These are phyloP conservation scores for Salvia hispanica DNA, from an alignment of 257 asterid genomes.

Conservation along the genomic window DNA sequence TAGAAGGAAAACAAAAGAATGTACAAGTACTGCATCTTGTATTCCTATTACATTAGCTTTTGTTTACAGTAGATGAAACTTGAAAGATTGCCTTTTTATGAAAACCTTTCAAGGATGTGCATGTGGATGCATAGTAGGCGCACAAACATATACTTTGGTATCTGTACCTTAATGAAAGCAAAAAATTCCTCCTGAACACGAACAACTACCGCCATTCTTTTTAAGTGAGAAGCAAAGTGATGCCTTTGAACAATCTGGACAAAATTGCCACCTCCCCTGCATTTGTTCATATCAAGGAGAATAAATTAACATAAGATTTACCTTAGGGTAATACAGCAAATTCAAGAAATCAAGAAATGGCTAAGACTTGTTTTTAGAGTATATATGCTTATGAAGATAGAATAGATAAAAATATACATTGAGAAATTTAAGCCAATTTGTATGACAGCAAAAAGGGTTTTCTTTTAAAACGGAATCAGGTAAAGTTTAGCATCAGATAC, in stretches of 20 bases:
- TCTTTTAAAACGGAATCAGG: neutral
- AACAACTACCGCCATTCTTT: slow-evolving; percentile 97
- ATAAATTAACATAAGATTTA: slow-evolving; percentile 24
- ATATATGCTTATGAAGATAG: neutral
- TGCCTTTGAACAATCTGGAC: slow-evolving; percentile 98
- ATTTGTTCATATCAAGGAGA: slow-evolving; percentile 34
- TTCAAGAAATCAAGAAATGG: slow-evolving; percentile 3
- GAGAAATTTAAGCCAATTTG: slow-evolving; percentile 2
- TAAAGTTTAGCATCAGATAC: neutral
- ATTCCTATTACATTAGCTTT: slow-evolving; percentile 1
- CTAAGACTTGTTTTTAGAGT: neutral
- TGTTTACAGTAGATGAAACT: neutral
- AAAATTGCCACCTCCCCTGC: slow-evolving; percentile 81
- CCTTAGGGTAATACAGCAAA: slow-evolving; percentile 13
- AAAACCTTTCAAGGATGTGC: slow-evolving; percentile 15
- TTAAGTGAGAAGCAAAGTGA: slow-evolving; percentile 94
- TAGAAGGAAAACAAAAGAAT: slow-evolving; percentile 22
- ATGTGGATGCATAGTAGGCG: neutral
- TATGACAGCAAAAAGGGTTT: slow-evolving; percentile 3
- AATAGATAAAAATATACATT: neutral
- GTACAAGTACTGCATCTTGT: neutral
- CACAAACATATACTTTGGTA: slow-evolving; percentile 12
- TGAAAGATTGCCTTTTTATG: slow-evolving; percentile 26
- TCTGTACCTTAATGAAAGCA: slow-evolving; percentile 82
- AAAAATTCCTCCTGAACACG: slow-evolving; percentile 89